Evolutionary conservation across 768 basidiomycete genomes (phyloP).

Genomic region (Hemileccinum rubropunctum): DNA sequence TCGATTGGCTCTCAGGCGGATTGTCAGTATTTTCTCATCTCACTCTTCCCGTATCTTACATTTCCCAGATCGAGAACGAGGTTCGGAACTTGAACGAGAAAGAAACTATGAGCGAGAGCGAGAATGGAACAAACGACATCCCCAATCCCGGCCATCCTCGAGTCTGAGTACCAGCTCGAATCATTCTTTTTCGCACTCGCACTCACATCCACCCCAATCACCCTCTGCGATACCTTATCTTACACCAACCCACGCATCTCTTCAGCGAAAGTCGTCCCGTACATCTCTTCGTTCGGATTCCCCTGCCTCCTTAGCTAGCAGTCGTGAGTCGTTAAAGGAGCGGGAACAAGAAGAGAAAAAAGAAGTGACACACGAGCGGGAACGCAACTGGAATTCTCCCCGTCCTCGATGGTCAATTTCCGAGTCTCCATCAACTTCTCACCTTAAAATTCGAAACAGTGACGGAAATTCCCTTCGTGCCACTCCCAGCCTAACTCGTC

Average conservation of each 20-base stretch:
- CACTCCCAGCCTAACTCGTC: constrained; percentile 17
- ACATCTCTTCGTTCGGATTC: constrained; percentile 40
- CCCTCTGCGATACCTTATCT: constrained; percentile 38
- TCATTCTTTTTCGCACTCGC: constrained; percentile 33
- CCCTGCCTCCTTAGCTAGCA: constrained; percentile 38
- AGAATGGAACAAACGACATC: constrained; percentile 52
- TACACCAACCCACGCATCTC: constrained; percentile 30
- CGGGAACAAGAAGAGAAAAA: constrained; percentile 27
- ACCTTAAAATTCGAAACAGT: constrained; percentile 2
- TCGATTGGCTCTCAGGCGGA: constrained; percentile 51
- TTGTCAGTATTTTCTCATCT: constrained; percentile 36
- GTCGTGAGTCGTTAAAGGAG: constrained; percentile 34
- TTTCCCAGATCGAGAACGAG: constrained; percentile 43
- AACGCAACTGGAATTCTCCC: constrained; percentile 72
- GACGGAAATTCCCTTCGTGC: constrained; percentile 12
- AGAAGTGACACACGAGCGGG: constrained; percentile 50
- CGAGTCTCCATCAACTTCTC: constrained; percentile 18
- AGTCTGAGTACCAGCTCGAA: constrained; percentile 39
- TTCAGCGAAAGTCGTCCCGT: constrained; percentile 34
- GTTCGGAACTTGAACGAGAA: constrained; percentile 42
- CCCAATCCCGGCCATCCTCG: constrained; percentile 41
- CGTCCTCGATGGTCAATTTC: constrained; percentile 50
- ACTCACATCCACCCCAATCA: constrained; percentile 38
- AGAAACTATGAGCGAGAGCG: constrained; percentile 48
- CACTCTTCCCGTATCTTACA: not conserved